Evolutionary conservation across 257 asterid genomes (phyloP).

Genomic region (Capsicum chinense): DNA sequence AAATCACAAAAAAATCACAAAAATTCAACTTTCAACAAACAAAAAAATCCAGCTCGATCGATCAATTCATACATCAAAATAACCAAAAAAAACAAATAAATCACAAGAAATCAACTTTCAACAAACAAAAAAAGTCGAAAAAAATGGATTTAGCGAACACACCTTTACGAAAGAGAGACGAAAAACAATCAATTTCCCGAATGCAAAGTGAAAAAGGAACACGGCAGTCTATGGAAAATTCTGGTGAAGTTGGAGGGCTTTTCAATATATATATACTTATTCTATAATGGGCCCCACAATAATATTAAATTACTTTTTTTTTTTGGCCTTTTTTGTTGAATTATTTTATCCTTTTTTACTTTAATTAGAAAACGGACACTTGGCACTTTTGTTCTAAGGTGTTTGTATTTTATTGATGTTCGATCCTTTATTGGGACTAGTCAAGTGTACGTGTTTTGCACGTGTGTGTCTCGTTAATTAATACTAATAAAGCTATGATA

Average conservation of each 20-base stretch:
- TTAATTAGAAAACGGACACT: neutral
- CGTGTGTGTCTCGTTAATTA: no score
- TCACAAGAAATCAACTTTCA: no score
- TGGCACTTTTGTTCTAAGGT: neutral
- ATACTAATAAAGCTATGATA: no score
- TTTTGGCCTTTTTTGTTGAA: neutral
- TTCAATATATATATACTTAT: neutral
- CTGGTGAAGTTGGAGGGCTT: neutral
- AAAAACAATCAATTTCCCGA: neutral
- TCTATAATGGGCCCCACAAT: slow-evolving; percentile 5
- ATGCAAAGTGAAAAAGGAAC: neutral
- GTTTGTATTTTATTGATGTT: neutral
- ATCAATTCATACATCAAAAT: no score
- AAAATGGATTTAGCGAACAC: neutral
- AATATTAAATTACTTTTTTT: neutral
- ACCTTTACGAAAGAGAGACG: neutral
- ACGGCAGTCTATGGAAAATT: neutral
- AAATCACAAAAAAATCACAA: no score
- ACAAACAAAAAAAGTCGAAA: neutral
- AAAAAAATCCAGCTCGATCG: no score
- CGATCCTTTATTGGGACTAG: no score
- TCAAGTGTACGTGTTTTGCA: no score
- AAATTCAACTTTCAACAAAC: no score
- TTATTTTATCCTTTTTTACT: neutral
- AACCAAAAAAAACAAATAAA: no score